Evolutionary conservation across 257 asterid genomes (phyloP), one percentile per base, ranked within the genome.

Genomic region (Primulina huaijiensis): DNA sequence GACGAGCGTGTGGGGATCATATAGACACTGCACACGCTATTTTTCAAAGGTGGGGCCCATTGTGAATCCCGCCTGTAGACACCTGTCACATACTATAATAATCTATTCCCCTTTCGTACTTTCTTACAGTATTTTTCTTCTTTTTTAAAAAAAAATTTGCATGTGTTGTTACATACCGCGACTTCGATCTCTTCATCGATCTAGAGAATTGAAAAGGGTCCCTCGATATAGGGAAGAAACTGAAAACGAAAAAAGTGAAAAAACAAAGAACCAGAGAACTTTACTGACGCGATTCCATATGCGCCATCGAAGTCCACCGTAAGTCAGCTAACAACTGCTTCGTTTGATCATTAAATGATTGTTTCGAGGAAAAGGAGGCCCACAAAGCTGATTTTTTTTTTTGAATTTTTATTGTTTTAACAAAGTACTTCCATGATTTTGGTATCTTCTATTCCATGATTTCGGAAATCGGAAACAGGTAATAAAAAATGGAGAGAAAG

Each of bases 251-350:
- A 67, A 20, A 38, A 19, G 38, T 23, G 14, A 6, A 30, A 30
- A 23, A 69, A 68, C 0, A 67, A 71, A 50, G 60, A 64, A 35
- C 4, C 29, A 62, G 57, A 50, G 57, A 11, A 12, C 52, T 55
- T 0, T 64, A 31, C 75, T 68, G 77, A 77, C 76, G 16, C 16
- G 4, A 43, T 8, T 75, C 60, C 62, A 65, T 68, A 74, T 74
- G 79, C 60, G 71, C 79, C 79, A 60, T 74, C 74, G 75, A 77
- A 80, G 82, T 79, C 56, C 83, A 65, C 84, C 68, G 90, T 85
- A 84, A 84, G 94, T 82, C 85, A 76, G 85, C 81, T 73, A 79
- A 76, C 23, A 72, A 76, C 85, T 75, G 79, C 78, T 70, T 72
- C 69, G 3, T 35, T 33, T 75, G 57, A 53, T 43, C 25, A 69